Base-by-base conservation (phyloP, 2,329 filamentous ascomycete genomes). In the Phaeosphaeriaceae sp. region DNA sequence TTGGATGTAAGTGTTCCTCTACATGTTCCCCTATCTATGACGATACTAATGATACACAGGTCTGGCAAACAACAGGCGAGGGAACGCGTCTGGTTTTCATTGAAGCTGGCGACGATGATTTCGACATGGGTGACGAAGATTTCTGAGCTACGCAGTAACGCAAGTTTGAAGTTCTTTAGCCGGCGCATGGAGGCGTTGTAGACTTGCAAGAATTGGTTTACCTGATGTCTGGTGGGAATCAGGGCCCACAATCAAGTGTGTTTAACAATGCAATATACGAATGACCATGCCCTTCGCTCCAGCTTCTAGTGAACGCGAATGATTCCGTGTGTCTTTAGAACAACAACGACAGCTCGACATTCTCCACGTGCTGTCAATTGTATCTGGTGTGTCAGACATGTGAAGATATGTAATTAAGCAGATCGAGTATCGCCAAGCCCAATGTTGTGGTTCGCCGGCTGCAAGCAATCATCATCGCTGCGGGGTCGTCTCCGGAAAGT, bases 1-100 rank as follows among this genome's bases (percentile, higher is more conserved):
- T 81, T 97, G 61, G 91, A 97, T 83, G 95, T 98, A 83, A 92
- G 94, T 73, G 55, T 1, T 23, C 49, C 32, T 19, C n/a, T 28
- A 3, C 49, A 51, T 17, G 28, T 7, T 9, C 13, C 15, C 15
- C 17, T 9, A 2, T 22, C 35, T 6, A 10, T 43, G 15, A 21
- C 47, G 19, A 54, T 65, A 60, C 79, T 82, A 71, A 81, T 54
- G 7, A 42, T 30, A 1, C 15, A 58, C 55, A 85, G 83, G 80
- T 85, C 60, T 86, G 83, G 83, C 83, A 86, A 78, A 85, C 83
- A 42, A 83, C 83, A 13, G 82, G 81, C 40, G 82, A 85, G 70
- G 83, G 83, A 9, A 85, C 83, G 8, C 71, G 83, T 51, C 74
- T 86, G 54, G 82, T 86, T 17, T 86, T 86, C 60, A 85, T 86